A percentile compares a stretch with the other conserved stretches of the same genome.
Evolutionary conservation across 169 alveolate genomes (phyloP).

Genomic region (Plasmodium fragile): DNA sequence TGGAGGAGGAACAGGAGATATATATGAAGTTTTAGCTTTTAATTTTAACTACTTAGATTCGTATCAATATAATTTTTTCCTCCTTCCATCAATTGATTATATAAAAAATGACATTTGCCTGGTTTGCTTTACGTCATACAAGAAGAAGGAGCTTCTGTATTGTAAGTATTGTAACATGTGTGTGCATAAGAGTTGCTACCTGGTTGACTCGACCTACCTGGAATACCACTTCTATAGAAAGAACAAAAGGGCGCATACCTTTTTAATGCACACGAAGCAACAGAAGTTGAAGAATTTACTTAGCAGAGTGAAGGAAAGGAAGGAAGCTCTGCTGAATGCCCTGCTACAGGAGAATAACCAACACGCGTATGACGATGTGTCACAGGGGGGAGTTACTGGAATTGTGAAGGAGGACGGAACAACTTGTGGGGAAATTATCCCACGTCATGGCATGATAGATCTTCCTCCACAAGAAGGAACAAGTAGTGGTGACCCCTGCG

Average conservation of each 20-base stretch:
- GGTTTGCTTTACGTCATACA: constrained; percentile 61
- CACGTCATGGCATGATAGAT: background rate
- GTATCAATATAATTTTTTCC: constrained; percentile 54
- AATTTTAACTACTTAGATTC: constrained; percentile 56
- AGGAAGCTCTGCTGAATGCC: background rate
- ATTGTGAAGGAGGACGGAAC: background rate
- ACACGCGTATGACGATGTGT: background rate
- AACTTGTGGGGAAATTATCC: background rate
- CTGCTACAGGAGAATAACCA: background rate
- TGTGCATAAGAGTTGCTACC: constrained; percentile 59
- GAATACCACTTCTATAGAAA: constrained; percentile 43
- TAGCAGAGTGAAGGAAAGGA: background rate
- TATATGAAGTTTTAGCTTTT: constrained; percentile 42
- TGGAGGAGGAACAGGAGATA: constrained; percentile 1
- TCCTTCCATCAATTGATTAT: constrained; percentile 39
- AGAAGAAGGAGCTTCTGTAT: constrained; percentile 28
- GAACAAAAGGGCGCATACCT: constrained; percentile 21
- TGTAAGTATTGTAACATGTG: constrained; percentile 66
- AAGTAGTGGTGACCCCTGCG: background rate
- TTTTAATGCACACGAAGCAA: constrained; percentile 31
- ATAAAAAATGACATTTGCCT: constrained; percentile 60
- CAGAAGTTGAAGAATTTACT: constrained; percentile 19
- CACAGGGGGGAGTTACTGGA: background rate
- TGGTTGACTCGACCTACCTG: constrained; percentile 23
- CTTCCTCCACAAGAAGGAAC: background rate